A percentile compares a stretch with the other conserved stretches of the same genome.
Evolutionary conservation across 2,329 filamentous ascomycete genomes (phyloP).

Genomic region (Aspergillus brunneoviolaceus): DNA sequence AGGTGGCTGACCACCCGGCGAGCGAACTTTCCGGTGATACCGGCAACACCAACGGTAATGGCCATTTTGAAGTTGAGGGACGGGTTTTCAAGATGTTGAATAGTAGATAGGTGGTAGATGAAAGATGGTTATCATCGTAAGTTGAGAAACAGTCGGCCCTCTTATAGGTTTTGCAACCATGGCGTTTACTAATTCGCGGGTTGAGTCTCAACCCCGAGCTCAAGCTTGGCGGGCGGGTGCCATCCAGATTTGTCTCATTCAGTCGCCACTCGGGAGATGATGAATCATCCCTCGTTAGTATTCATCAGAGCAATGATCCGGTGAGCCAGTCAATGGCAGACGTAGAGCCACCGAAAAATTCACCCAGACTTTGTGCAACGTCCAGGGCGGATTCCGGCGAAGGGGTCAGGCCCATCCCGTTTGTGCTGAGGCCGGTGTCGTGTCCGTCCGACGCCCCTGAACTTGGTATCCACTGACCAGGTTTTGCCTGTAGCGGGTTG

Average conservation of each 20-base stretch:
- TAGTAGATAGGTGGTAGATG: background rate
- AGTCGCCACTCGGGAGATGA: no score
- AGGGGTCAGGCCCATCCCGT: background rate
- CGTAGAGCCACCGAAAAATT: background rate
- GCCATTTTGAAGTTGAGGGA: background rate
- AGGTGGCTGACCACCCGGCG: constrained; percentile 29
- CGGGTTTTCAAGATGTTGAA: background rate
- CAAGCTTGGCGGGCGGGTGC: no score
- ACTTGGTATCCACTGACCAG: background rate
- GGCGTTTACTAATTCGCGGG: no score
- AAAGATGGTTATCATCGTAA: background rate
- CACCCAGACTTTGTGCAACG: background rate
- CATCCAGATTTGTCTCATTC: no score
- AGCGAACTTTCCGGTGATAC: constrained; percentile 37
- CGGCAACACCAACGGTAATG: constrained; percentile 31
- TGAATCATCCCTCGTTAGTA: background rate
- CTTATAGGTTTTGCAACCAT: no score
- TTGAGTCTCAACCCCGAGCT: no score
- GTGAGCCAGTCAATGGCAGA: background rate
- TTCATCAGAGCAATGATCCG: background rate
- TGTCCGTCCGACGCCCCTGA: background rate
- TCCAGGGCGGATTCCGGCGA: background rate
- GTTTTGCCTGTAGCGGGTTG: background rate
- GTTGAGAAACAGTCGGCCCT: no score
- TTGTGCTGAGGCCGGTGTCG: background rate